These are phyloP conservation scores for Hemileia vastatrix DNA, from an alignment of 1,284 basidiomycete species.

Conservation along the genomic window DNA sequence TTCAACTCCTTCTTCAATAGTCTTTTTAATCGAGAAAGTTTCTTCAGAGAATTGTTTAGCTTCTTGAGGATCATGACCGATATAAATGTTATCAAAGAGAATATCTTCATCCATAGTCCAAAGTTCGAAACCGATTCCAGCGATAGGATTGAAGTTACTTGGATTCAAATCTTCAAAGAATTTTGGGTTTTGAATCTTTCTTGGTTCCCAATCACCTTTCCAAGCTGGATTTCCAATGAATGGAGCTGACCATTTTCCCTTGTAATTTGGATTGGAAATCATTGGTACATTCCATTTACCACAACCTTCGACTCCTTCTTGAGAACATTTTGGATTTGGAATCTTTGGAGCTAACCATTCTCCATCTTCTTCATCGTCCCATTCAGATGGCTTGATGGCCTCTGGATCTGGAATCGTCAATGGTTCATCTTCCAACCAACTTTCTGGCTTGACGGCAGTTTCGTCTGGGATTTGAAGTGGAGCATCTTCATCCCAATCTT, in stretches of 20 bases:
- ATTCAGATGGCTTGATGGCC: conserved; percentile 93
- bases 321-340: conserved; percentile 59
- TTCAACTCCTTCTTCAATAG: conserved; percentile 38
- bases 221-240: conserved; percentile 57
- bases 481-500: conserved; percentile 90
- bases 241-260: conserved; percentile 82
- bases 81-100: conserved; percentile 52
- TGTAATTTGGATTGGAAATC: conserved; percentile 95
- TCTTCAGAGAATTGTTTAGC: conserved; percentile 36
- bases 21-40: conserved; percentile 37
- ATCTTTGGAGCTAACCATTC: conserved; percentile 90
- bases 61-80: conserved; percentile 37
- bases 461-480: conserved; percentile 79
- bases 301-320: conserved; percentile 66
- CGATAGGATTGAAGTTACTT: conserved; percentile 59
- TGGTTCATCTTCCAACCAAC: conserved; percentile 87
- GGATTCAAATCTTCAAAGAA: conserved; percentile 84
- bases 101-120: conserved; percentile 99
- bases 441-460: conserved; percentile 77
- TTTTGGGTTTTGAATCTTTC: conserved; percentile 58
- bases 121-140: conserved; percentile 88
- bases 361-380: conserved; percentile 98
- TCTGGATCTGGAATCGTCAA: conserved; percentile 79
- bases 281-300: conserved; percentile 68
- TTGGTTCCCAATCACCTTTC: conserved; percentile 39